Conservation (phyloP, 805 yeast species). For the Torulaspora delbrueckii region DNA sequence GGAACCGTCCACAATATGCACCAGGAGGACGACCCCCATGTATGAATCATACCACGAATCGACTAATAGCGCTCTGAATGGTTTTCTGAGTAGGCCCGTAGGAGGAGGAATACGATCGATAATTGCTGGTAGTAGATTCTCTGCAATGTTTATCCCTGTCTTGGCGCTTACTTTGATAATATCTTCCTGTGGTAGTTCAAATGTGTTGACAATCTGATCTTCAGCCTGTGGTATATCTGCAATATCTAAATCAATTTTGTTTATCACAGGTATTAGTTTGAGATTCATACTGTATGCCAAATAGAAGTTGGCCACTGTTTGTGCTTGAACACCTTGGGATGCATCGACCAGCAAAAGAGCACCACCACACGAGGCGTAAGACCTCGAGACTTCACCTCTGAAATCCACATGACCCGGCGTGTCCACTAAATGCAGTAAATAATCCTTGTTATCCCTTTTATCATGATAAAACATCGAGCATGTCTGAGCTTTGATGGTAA, state of each 20-base stretch:
- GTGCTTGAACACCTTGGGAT: conserved; percentile 94
- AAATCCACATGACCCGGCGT: conserved; percentile 99
- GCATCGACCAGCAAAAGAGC: conserved; percentile 90
- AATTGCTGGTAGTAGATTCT: conserved; percentile 71
- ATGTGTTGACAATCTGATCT: conserved; percentile 79
- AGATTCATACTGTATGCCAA: conserved; percentile 83
- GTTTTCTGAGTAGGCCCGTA: conserved; percentile 53
- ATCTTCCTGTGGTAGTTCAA: conserved; percentile 70
- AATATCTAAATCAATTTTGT: conserved; percentile 77
- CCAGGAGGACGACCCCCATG: conserved; percentile 82
- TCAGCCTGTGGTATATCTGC: conserved; percentile 79
- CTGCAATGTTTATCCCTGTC: conserved; percentile 72
- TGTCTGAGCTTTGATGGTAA: conserved; percentile 95
- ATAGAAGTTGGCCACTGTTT: conserved; percentile 95
- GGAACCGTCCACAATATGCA: conserved; percentile 79
- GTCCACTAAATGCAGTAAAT: conserved; percentile 83
- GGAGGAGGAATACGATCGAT: conserved; percentile 81
- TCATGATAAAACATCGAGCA: conserved; percentile 83
- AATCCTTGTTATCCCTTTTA: conserved; percentile 56
- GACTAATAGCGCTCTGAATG: conserved; percentile 57
- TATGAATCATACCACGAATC: conserved; percentile 97
- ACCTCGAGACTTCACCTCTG: conserved; percentile 78
- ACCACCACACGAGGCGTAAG: conserved; percentile 95
- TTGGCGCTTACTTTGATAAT: conserved; percentile 88
- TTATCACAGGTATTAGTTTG: conserved; percentile 79